A percentile compares a stretch with the other conserved stretches of the same genome.
These are phyloP conservation scores for Colletotrichum lupini DNA, from an alignment of 2,329 filamentous ascomycete species.

Conservation along the genomic window DNA sequence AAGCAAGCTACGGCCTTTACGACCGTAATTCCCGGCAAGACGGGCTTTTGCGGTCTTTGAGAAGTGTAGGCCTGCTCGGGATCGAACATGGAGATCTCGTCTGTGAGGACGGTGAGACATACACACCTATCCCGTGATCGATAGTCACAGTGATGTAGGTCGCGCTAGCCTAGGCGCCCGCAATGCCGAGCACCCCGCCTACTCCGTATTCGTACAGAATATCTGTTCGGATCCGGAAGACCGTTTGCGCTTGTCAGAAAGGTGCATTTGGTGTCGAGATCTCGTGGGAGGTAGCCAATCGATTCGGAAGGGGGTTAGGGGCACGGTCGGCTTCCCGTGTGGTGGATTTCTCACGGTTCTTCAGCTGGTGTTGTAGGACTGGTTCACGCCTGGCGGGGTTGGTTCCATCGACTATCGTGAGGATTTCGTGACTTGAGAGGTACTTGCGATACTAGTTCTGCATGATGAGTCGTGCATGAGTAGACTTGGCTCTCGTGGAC, in stretches of 20 bases:
- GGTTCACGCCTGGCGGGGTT: background rate
- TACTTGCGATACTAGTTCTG: background rate
- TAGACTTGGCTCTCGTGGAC: background rate
- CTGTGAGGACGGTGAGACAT: background rate
- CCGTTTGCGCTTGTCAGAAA: background rate
- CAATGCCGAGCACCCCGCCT: background rate
- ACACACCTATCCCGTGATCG: background rate
- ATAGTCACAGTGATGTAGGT: background rate
- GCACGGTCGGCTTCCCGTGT: background rate
- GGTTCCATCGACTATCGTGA: background rate
- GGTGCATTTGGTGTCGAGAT: slow-evolving; percentile 1
- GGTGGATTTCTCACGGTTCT: background rate
- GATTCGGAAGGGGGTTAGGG: background rate
- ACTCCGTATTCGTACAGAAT: background rate
- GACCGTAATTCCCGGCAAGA: no score
- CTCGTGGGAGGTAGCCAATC: background rate
- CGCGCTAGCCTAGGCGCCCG: background rate
- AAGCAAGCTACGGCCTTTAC: background rate
- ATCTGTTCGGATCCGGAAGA: background rate
- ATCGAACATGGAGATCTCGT: background rate
- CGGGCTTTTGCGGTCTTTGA: background rate
- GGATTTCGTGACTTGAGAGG: background rate
- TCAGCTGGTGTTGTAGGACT: background rate
- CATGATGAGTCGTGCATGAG: background rate
- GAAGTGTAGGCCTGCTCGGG: background rate